Conservation (phyloP, 164 flowering plant genomes). For the Aristolochia contorta region DNA sequence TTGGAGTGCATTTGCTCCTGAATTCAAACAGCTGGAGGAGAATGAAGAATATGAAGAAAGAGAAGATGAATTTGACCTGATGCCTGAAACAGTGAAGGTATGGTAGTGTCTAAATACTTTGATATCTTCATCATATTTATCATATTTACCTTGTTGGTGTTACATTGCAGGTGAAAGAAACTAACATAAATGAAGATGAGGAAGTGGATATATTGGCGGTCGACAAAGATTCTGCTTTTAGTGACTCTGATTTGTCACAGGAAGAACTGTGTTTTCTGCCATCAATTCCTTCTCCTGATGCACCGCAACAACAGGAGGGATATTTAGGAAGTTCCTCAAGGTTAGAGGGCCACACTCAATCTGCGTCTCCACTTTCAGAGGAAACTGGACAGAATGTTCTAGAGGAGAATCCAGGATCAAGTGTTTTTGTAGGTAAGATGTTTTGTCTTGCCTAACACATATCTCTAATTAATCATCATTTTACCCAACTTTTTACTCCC, state of each 20-base stretch:
- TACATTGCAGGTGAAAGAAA: slow-evolving; percentile 23
- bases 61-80: slow-evolving; percentile 95
- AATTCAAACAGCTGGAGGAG: slow-evolving; percentile 97
- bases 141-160: neutral
- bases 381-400: slow-evolving; percentile 61
- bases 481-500: too few relatives aligned
- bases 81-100: slow-evolving; percentile 88
- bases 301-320: slow-evolving; percentile 60
- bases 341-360: slow-evolving; percentile 48
- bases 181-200: slow-evolving; percentile 70
- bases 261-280: slow-evolving; percentile 89
- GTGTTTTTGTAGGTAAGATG: slow-evolving; percentile 72
- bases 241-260: slow-evolving; percentile 88
- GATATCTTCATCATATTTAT: neutral
- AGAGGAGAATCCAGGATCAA: slow-evolving; percentile 36
- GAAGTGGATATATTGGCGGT: slow-evolving; percentile 78
- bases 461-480: too few relatives aligned
- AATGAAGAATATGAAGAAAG: slow-evolving; percentile 96
- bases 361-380: slow-evolving; percentile 73
- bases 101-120: neutral
- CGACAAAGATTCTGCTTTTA: slow-evolving; percentile 75
- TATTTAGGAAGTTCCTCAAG: slow-evolving; percentile 47
- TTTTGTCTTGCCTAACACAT: too few relatives aligned
- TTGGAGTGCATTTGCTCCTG: slow-evolving; percentile 99
- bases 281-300: slow-evolving; percentile 73